A percentile compares a stretch with the other conserved stretches of the same genome.
Evolutionary conservation across 1,284 basidiomycete species (phyloP).

Genomic region (Cystobasidium pallidum): DNA sequence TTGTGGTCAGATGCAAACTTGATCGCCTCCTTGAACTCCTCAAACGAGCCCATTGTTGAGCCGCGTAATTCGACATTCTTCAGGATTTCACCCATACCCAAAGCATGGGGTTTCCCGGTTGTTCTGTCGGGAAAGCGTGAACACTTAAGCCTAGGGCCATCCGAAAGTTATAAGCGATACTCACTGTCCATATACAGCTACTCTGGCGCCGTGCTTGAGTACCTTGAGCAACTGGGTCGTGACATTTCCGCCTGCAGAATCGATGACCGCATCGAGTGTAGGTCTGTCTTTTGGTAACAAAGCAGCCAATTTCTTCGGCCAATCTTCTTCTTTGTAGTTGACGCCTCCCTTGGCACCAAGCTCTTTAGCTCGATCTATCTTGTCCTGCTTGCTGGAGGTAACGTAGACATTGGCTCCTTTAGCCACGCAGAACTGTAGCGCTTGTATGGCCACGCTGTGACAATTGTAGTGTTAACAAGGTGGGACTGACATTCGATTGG

Average conservation of each 20-base stretch:
- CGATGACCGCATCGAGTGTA: constrained; percentile 72
- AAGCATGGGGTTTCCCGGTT: constrained; percentile 63
- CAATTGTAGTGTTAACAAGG: no score
- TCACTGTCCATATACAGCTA: constrained; percentile 43
- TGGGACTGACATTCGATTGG: no score
- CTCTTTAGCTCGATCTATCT: constrained; percentile 67
- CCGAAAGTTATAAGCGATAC: constrained; percentile 56
- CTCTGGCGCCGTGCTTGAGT: constrained; percentile 68
- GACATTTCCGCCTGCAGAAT: constrained; percentile 78
- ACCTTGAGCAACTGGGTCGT: constrained; percentile 64
- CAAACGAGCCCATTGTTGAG: constrained; percentile 78
- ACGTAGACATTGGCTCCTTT: constrained; percentile 79
- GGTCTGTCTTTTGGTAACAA: constrained; percentile 61
- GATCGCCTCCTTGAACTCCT: constrained; percentile 73
- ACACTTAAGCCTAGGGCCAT: neutral
- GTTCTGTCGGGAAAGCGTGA: constrained; percentile 63
- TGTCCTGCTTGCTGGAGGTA: constrained; percentile 72
- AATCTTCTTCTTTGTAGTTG: constrained; percentile 71
- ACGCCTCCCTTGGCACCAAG: constrained; percentile 79
- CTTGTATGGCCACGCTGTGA: constrained; percentile 77
- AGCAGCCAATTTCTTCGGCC: constrained; percentile 65
- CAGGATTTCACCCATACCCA: constrained; percentile 80
- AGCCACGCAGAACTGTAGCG: constrained; percentile 75
- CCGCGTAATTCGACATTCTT: constrained; percentile 73
- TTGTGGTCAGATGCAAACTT: constrained; percentile 69